phyloP scores from a whole-genome alignment of 441 rosid genomes.

The Corymbia citriodora region DNA sequence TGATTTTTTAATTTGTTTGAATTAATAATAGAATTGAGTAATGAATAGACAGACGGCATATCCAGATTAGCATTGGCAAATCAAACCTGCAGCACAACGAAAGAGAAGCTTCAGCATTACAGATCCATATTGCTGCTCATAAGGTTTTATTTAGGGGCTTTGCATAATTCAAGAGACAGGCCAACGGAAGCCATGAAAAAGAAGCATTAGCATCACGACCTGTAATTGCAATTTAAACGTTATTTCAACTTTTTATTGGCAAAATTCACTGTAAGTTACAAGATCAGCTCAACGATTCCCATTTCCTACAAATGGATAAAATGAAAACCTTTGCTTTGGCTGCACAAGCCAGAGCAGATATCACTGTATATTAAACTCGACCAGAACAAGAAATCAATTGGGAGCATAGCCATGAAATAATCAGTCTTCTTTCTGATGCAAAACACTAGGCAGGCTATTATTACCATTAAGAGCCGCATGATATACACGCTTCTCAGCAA shows the following conservation, averaged over 20 bases:
- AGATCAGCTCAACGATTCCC: conserved; percentile 1
- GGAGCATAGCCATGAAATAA: conserved; percentile 55
- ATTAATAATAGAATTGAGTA: conserved; percentile 29
- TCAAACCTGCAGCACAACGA: conserved; percentile 96
- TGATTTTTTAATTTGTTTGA: conserved; percentile 5
- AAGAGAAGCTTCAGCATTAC: conserved; percentile 80
- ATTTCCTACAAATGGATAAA: conserved; percentile 1
- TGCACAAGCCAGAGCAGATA: conserved; percentile 21
- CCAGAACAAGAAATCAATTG: conserved; percentile 33
- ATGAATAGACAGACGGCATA: conserved; percentile 60
- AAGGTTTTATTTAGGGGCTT: conserved; percentile 9
- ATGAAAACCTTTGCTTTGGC: conserved; percentile 13
- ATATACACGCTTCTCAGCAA: conserved; percentile 93
- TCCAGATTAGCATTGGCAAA: conserved; percentile 86
- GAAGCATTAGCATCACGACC: background rate
- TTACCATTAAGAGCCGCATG: conserved; percentile 99
- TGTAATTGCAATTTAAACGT: conserved; percentile 7
- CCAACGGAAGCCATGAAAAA: background rate
- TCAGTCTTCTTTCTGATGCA: conserved; percentile 99
- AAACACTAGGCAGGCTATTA: conserved; percentile 91
- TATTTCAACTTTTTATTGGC: conserved; percentile 4
- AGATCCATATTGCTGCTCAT: conserved; percentile 29
- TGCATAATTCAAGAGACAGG: background rate
- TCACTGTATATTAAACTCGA: conserved; percentile 28
- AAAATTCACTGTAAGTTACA: conserved; percentile 24